Percentiles rank a stretch among this genome's conserved stretches.
phyloP scores from a whole-genome alignment of 257 asterid species.

The Fraxinus cuspidata region DNA sequence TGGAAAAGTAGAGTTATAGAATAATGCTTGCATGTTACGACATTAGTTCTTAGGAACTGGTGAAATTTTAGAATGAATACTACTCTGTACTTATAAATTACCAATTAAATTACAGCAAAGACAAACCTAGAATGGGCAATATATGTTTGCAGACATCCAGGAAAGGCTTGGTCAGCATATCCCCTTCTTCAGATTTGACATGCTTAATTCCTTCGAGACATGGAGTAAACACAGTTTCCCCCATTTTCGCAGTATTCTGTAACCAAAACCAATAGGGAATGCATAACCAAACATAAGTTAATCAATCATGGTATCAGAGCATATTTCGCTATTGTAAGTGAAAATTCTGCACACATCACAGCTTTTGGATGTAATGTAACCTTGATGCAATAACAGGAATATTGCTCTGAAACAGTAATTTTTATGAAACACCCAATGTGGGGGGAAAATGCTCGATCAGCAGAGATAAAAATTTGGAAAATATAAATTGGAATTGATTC shows the following conservation, averaged over 20 bases:
- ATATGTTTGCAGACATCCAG: conserved; percentile 77
- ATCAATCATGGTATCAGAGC: not conserved
- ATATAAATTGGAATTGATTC: not conserved
- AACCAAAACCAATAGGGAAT: conserved; percentile 1
- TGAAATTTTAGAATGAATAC: not conserved
- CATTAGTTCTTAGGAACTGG: not conserved
- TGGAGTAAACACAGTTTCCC: conserved; percentile 58
- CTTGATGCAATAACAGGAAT: too few species aligned
- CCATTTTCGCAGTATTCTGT: conserved; percentile 38
- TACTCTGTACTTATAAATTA: not conserved
- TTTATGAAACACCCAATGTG: not conserved
- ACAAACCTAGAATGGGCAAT: conserved; percentile 81
- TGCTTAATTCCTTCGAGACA: conserved; percentile 65
- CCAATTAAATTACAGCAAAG: conserved; percentile 1
- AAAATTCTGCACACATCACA: too few species aligned
- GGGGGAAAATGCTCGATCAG: not conserved
- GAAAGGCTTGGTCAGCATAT: conserved; percentile 67
- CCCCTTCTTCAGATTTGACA: conserved; percentile 74
- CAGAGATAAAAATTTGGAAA: not conserved
- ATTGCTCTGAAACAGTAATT: not conserved
- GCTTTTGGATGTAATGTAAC: not conserved
- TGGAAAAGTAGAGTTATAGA: not conserved
- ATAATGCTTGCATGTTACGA: too few species aligned
- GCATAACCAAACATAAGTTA: not conserved
- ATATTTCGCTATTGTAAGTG: not conserved